Evolutionary conservation across 371 early-diverging fungal species (phyloP).

Genomic region (Smittium culicis): DNA sequence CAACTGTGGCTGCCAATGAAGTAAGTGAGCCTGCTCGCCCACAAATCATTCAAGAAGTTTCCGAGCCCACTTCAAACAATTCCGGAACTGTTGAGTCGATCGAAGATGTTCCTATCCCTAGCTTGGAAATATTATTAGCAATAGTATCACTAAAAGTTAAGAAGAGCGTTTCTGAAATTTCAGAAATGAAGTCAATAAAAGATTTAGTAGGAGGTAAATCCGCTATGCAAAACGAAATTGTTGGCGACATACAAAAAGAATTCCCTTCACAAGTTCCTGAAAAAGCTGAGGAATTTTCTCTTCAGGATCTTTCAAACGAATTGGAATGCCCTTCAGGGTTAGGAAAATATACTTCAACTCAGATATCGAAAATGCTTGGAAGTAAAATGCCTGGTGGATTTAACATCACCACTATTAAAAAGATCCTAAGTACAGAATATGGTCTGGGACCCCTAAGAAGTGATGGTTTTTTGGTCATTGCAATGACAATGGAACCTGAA

Average conservation of each 20-base stretch:
- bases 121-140: constrained; percentile 54
- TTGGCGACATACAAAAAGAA: constrained; percentile 91
- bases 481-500: constrained; percentile 72
- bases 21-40: background rate
- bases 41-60: background rate
- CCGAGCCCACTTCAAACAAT: background rate
- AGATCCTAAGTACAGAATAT: constrained; percentile 48
- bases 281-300: constrained; percentile 77
- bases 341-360: constrained; percentile 66
- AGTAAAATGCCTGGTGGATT: constrained; percentile 89
- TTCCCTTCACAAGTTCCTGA: constrained; percentile 68
- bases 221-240: constrained; percentile 84
- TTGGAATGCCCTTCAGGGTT: constrained; percentile 51
- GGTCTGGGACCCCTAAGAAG: constrained; percentile 70
- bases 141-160: constrained; percentile 83
- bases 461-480: constrained; percentile 65
- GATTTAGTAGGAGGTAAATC: constrained; percentile 85
- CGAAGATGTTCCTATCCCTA: constrained; percentile 55
- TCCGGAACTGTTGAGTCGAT: constrained; percentile 51
- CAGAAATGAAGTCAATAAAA: constrained; percentile 70
- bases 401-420: constrained; percentile 59
- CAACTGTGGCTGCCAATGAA: constrained; percentile 4
- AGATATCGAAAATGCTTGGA: constrained; percentile 63
- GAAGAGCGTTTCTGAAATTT: constrained; percentile 64
- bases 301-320: constrained; percentile 60